These are phyloP conservation scores for Histomonas meleagridis DNA, from an alignment of 208 protist genomes.

Conservation along the genomic window DNA sequence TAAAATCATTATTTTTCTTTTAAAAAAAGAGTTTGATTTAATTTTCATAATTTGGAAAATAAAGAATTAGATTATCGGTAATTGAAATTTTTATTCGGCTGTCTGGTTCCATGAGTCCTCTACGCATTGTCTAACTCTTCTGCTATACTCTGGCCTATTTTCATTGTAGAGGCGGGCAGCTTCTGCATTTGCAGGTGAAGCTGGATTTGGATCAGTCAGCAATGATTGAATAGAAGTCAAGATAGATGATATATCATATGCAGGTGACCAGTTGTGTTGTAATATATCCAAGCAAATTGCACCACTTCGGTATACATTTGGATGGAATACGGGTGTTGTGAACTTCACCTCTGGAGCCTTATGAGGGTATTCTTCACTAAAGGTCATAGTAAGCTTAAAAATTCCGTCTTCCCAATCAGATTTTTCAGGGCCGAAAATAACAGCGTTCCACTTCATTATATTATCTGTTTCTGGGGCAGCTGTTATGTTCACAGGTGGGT, in stretches of 20 bases:
- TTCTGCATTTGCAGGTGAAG: slow-evolving; percentile 90
- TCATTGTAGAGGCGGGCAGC: slow-evolving; percentile 76
- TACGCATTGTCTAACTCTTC: slow-evolving; percentile 67
- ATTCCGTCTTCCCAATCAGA: slow-evolving; percentile 54
- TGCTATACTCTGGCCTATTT: slow-evolving; percentile 81
- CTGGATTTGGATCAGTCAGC: slow-evolving; percentile 96
- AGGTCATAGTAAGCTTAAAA: slow-evolving; percentile 71
- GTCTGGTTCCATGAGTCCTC: slow-evolving; percentile 63
- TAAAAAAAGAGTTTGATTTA: no score
- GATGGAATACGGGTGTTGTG: slow-evolving; percentile 92
- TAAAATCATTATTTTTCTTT: no score
- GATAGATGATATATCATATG: slow-evolving; percentile 90
- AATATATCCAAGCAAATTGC: slow-evolving; percentile 98
- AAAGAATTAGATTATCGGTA: no score
- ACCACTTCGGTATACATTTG: slow-evolving; percentile 92
- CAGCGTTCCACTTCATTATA: slow-evolving; percentile 75
- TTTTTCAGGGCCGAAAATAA: slow-evolving; percentile 65
- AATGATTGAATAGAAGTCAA: slow-evolving; percentile 97
- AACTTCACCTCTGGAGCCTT: slow-evolving; percentile 89
- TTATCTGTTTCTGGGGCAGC: slow-evolving; percentile 69
- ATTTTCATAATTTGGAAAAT: no score
- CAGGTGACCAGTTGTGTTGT: slow-evolving; percentile 86
- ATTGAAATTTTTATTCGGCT: background rate
- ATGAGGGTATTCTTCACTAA: slow-evolving; percentile 80
- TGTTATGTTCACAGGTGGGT: slow-evolving; percentile 67